A percentile compares a stretch with the other conserved stretches of the same genome.
Evolutionary conservation across 148 eudicot species (phyloP).

Genomic region (Dysphania ambrosioides): DNA sequence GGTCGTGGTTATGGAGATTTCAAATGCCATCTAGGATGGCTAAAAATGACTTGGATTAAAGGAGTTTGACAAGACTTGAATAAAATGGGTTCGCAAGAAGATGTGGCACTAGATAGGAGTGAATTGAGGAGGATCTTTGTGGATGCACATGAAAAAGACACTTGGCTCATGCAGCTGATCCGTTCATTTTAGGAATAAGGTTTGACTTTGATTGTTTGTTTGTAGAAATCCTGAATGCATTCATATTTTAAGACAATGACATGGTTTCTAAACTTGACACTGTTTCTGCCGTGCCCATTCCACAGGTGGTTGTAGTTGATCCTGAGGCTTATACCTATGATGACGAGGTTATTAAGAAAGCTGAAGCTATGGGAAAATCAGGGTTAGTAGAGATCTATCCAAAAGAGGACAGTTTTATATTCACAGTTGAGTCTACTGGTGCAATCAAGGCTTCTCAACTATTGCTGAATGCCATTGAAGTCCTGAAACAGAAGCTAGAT

Average conservation of each 20-base stretch:
- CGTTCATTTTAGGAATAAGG: too few relatives aligned
- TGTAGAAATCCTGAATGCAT: too few relatives aligned
- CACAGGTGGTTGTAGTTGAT: conserved; percentile 69
- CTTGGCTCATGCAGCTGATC: too few relatives aligned
- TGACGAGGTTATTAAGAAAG: conserved; percentile 90
- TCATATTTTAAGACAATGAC: background rate
- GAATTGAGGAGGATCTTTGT: too few relatives aligned
- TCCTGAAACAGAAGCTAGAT: conserved; percentile 83
- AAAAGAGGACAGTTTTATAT: conserved; percentile 86
- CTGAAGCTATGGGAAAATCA: conserved; percentile 82
- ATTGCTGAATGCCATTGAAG: conserved; percentile 77
- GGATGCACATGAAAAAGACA: too few relatives aligned
- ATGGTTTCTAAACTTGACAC: background rate
- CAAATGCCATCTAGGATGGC: too few relatives aligned
- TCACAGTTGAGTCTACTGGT: conserved; percentile 93
- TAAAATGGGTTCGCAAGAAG: too few relatives aligned
- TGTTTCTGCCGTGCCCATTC: background rate
- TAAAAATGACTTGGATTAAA: too few relatives aligned
- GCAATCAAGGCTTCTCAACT: conserved; percentile 81
- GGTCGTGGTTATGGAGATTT: too few relatives aligned
- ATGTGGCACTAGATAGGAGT: too few relatives aligned
- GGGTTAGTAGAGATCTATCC: conserved; percentile 78
- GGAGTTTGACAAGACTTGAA: too few relatives aligned
- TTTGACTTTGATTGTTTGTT: too few relatives aligned
- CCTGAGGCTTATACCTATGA: conserved; percentile 87